Conservation (phyloP, 2,329 filamentous ascomycete genomes). For the Claviceps purpurea region DNA sequence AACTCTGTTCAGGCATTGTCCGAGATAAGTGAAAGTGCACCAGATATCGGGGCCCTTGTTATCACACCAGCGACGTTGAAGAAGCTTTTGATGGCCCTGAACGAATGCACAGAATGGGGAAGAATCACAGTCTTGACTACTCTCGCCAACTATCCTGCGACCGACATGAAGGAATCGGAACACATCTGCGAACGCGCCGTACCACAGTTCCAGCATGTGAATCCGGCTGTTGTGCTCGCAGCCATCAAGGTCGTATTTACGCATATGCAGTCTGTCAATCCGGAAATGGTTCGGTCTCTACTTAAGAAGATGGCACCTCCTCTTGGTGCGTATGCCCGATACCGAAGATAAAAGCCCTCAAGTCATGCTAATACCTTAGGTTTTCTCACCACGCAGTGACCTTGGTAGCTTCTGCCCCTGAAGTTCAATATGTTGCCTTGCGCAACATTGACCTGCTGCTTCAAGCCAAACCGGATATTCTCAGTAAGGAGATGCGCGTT, state of each 20-base stretch:
- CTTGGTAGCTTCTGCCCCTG: conserved; percentile 83
- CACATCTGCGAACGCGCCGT: conserved; percentile 95
- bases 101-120: conserved; percentile 98
- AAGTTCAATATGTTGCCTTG: conserved; percentile 95
- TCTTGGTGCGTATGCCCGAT: conserved; percentile 45
- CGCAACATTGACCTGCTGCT: conserved; percentile 92
- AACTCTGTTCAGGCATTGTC: conserved; percentile 90
- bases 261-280: conserved; percentile 77
- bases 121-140: conserved; percentile 86
- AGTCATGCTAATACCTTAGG: background rate
- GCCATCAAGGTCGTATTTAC: conserved; percentile 96
- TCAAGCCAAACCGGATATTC: conserved; percentile 89
- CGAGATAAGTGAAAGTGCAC: conserved; percentile 81
- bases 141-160: conserved; percentile 72
- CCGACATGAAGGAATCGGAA: conserved; percentile 90
- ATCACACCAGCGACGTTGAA: conserved; percentile 76
- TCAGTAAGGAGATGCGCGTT: conserved; percentile 92
- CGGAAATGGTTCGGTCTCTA: conserved; percentile 70
- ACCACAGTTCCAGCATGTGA: conserved; percentile 96
- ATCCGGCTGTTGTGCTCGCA: conserved; percentile 91
- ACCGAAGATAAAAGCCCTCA: background rate
- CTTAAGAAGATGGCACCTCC: conserved; percentile 98
- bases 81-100: conserved; percentile 91
- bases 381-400: conserved; percentile 49
- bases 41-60: conserved; percentile 75